Percentiles rank a stretch among this genome's conserved stretches.
Evolutionary conservation across 108 stramenopile species (phyloP).

Genomic region (Parmales sp.): DNA sequence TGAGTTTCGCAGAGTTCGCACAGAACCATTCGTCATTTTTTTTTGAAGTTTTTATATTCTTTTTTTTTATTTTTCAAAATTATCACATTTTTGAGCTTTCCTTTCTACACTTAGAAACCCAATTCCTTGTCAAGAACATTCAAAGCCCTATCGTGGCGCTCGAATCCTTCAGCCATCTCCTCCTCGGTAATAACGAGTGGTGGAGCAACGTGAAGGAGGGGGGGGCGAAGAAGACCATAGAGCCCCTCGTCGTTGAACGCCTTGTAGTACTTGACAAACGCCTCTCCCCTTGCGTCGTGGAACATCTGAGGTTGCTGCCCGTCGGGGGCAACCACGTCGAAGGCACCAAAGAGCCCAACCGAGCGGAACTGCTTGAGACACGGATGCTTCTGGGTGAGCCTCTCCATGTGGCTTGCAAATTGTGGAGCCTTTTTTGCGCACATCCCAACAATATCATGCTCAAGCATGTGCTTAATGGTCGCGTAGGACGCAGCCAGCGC

Average conservation of each 20-base stretch:
- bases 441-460: too few species aligned
- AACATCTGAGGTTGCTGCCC: conserved; percentile 41
- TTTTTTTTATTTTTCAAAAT: too few species aligned
- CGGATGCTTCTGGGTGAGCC: conserved; percentile 35
- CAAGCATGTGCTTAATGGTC: neutral
- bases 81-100: too few species aligned
- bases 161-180: conserved; percentile 50
- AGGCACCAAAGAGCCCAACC: conserved; percentile 51
- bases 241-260: conserved; percentile 36
- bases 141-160: conserved; percentile 38
- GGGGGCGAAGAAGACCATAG: conserved; percentile 47
- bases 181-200: conserved; percentile 45
- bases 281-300: conserved; percentile 38
- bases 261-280: conserved; percentile 43
- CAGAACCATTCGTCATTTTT: too few species aligned
- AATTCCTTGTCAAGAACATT: conserved; percentile 41
- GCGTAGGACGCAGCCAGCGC: conserved; percentile 52
- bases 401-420: conserved; percentile 30
- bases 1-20: too few species aligned
- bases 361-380: conserved; percentile 44
- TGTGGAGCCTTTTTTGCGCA: too few species aligned
- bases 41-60: too few species aligned
- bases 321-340: conserved; percentile 34
- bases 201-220: conserved; percentile 51
- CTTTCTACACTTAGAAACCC: conserved; percentile 22